Percentiles rank a stretch among this genome's conserved stretches.
These are phyloP conservation scores for Datura wrightii DNA, from an alignment of 257 asterid species.

Conservation along the genomic window DNA sequence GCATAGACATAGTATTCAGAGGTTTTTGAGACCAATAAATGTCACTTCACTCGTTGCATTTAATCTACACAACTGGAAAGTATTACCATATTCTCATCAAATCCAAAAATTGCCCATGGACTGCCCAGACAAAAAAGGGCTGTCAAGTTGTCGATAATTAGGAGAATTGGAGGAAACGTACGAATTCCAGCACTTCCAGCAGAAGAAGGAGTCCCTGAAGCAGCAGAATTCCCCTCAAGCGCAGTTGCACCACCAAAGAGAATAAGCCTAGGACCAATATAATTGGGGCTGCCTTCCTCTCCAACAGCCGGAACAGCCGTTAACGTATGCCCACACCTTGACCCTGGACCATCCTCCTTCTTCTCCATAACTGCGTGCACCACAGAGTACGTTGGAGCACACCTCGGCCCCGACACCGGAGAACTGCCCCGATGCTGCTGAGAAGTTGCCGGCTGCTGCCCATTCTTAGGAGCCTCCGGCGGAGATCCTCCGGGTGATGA, in stretches of 20 bases:
- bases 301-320: slow-evolving; percentile 98
- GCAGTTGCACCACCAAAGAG: slow-evolving; percentile 98
- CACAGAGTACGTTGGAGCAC: slow-evolving; percentile 84
- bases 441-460: slow-evolving; percentile 46
- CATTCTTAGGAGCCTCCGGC: slow-evolving; percentile 50
- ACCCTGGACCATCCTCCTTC: slow-evolving; percentile 98
- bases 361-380: slow-evolving; percentile 81
- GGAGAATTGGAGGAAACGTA: slow-evolving; percentile 45
- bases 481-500: slow-evolving; percentile 51
- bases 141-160: slow-evolving; percentile 10
- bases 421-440: slow-evolving; percentile 44
- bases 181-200: slow-evolving; percentile 99
- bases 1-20: no score
- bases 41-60: background rate
- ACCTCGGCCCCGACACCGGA: slow-evolving; percentile 76
- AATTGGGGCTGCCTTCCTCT: slow-evolving; percentile 86
- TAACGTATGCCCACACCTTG: slow-evolving; percentile 97
- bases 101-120: background rate
- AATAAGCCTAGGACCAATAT: slow-evolving; percentile 88
- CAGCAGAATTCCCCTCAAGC: slow-evolving; percentile 92
- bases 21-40: no score
- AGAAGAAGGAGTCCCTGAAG: slow-evolving; percentile 91
- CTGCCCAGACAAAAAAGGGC: slow-evolving; percentile 21
- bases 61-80: slow-evolving; percentile 25
- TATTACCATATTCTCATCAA: slow-evolving; percentile 4